Evolutionary conservation across 768 basidiomycete species (phyloP), one percentile per base, ranked within the genome.

Genomic region (Kwoniella botswanensis): DNA sequence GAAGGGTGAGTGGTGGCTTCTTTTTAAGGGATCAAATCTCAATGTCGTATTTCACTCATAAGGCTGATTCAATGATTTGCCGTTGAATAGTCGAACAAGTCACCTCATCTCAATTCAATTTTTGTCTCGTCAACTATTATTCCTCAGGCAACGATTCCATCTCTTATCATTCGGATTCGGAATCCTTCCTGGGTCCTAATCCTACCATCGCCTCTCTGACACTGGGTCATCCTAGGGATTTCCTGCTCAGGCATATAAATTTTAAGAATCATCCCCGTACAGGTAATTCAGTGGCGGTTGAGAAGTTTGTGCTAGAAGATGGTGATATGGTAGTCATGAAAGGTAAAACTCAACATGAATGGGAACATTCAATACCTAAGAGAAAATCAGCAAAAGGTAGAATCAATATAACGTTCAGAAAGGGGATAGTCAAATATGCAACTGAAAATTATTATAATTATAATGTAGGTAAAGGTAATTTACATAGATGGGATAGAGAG

Each of bases 351-450:
- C 83, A 84, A 66, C 74, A 78, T 46, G 72, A 79, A 29, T 84
- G 83, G 83, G 69, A 81, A 46, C 83, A 84, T 68, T 74, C 74
- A 43, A 72, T 84, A n/a, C 83, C 83, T 2, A 84, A 84, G 63
- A 70, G 83, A 5, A 76, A 72, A 22, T 75, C 75, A 52, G 82
- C 73, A 3, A 73, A 74, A 44, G 79, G 81, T 44, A 67, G 83
- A 63, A 83, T 84, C 67, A 84, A 84, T 71, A 77, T 84, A 70
- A 84, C 83, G 17, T 84, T 84, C 59, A 72, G 83, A 57, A 79
- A 79, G 58, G 82, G 81, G 10, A 74, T 83, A 50, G 80, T 79
- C 17, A 72, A 66, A 42, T 79, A 74, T 53, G 81, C 82, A 11
- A 84, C 78, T 53, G 75, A 81, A 71, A 83, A 82, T 72, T 81